phyloP scores from a whole-genome alignment of 257 asterid species.

The Capsicum chinense region DNA sequence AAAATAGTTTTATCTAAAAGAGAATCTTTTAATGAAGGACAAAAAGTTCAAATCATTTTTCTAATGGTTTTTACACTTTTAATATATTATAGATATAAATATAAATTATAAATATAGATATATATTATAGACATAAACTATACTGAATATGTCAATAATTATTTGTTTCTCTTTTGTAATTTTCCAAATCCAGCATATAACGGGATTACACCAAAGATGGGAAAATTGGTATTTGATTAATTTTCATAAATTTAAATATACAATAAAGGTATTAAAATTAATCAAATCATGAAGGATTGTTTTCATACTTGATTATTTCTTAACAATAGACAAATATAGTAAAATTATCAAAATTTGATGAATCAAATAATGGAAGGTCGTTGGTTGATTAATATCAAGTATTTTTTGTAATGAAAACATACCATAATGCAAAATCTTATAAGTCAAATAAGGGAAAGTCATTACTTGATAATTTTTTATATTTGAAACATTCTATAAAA shows the following conservation, averaged over 20 bases:
- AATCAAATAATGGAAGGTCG: not conserved
- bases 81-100: no score
- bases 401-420: not conserved
- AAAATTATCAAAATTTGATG: not conserved
- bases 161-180: not conserved
- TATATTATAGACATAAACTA: no score
- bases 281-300: not conserved
- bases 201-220: not conserved
- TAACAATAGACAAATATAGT: not conserved
- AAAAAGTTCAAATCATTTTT: no score
- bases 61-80: no score
- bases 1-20: no score
- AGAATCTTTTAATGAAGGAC: no score
- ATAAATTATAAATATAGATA: no score
- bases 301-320: not conserved
- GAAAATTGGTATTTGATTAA: not conserved
- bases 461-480: not conserved
- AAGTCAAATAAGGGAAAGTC: not conserved
- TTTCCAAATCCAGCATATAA: not conserved
- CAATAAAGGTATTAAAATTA: not conserved
- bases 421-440: not conserved
- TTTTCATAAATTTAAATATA: not conserved
- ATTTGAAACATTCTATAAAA: not conserved
- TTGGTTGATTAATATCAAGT: not conserved
- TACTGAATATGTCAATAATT: not conserved